Conservation (phyloP, 768 basidiomycete genomes). For the Grammothele lineata region DNA sequence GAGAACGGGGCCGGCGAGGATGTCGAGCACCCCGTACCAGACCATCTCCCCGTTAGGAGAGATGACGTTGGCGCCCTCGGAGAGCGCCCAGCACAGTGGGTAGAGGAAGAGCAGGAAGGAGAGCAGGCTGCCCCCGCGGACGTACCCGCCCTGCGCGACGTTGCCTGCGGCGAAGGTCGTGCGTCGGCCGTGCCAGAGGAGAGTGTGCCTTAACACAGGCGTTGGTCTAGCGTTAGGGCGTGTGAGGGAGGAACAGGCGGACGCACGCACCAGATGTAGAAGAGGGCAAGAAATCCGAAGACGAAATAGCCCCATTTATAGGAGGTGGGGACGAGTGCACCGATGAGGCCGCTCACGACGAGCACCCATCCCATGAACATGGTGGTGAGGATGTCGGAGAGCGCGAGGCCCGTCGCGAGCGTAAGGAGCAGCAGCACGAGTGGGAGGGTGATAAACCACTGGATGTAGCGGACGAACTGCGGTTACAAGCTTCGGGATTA, state of each 20-base stretch:
- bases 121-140: constrained; percentile 36
- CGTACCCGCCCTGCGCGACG: constrained; percentile 23
- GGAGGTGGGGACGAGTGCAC: constrained; percentile 42
- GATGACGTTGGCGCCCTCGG: constrained; percentile 52
- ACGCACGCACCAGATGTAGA: constrained; percentile 44
- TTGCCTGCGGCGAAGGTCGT: constrained; percentile 23
- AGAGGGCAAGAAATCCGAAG: constrained; percentile 41
- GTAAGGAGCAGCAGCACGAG: constrained; percentile 43
- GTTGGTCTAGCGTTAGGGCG: background rate
- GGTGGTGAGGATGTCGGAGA: constrained; percentile 43
- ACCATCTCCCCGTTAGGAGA: constrained; percentile 50
- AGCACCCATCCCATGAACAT: constrained; percentile 45
- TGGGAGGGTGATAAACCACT: constrained; percentile 55
- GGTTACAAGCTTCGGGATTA: constrained; percentile 27
- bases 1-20: constrained; percentile 36
- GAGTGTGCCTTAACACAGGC: constrained; percentile 11
- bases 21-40: constrained; percentile 46
- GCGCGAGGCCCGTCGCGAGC: constrained; percentile 42
- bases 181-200: constrained; percentile 25
- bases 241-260: constrained; percentile 15
- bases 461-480: constrained; percentile 51
- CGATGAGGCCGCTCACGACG: constrained; percentile 44
- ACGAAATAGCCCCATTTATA: constrained; percentile 52
- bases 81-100: constrained; percentile 53
- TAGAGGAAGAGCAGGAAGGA: constrained; percentile 49